Conservation (phyloP, 768 basidiomycete species). For the Dioszegia hungarica region DNA sequence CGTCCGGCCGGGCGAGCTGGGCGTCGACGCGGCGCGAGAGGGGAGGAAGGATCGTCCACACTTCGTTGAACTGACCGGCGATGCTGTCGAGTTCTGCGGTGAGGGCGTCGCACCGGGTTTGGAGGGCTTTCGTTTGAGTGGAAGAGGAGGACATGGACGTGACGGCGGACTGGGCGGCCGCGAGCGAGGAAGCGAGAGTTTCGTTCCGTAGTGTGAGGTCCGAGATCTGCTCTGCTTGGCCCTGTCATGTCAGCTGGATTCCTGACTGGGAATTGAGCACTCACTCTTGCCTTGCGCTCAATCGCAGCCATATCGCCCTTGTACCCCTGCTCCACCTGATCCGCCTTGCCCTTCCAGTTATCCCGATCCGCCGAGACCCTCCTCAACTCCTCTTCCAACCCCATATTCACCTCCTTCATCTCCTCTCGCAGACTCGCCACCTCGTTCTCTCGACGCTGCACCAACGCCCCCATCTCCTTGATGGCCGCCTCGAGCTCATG, state of each 20-base stretch:
- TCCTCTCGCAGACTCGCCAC: slow-evolving; percentile 37
- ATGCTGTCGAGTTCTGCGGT: slow-evolving; percentile 57
- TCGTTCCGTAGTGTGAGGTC: slow-evolving; percentile 40
- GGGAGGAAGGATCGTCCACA: slow-evolving; percentile 80
- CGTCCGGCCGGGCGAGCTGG: slow-evolving; percentile 50
- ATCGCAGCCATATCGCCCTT: slow-evolving; percentile 14
- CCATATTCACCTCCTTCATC: slow-evolving; percentile 46
- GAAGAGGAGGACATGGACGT: slow-evolving; percentile 15
- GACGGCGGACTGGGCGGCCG: slow-evolving; percentile 35
- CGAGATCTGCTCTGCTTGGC: slow-evolving; percentile 30
- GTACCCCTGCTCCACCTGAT: slow-evolving; percentile 20
- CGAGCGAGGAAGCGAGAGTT: slow-evolving; percentile 35
- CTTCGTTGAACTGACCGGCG: slow-evolving; percentile 60
- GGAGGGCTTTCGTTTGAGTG: slow-evolving; percentile 22
- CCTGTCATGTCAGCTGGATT: slow-evolving; percentile 12
- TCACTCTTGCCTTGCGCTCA: slow-evolving; percentile 30
- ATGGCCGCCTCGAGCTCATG: slow-evolving; percentile 29
- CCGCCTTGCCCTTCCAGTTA: slow-evolving; percentile 29
- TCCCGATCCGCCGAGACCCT: slow-evolving; percentile 41
- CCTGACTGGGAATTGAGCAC: neutral
- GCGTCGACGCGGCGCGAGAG: slow-evolving; percentile 66
- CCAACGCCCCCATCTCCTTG: slow-evolving; percentile 26
- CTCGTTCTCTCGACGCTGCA: slow-evolving; percentile 37
- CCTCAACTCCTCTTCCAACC: slow-evolving; percentile 44
- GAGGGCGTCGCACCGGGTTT: slow-evolving; percentile 30